These are phyloP conservation scores for Lactifluus pinguis DNA, from an alignment of 768 basidiomycete species.

Conservation along the genomic window DNA sequence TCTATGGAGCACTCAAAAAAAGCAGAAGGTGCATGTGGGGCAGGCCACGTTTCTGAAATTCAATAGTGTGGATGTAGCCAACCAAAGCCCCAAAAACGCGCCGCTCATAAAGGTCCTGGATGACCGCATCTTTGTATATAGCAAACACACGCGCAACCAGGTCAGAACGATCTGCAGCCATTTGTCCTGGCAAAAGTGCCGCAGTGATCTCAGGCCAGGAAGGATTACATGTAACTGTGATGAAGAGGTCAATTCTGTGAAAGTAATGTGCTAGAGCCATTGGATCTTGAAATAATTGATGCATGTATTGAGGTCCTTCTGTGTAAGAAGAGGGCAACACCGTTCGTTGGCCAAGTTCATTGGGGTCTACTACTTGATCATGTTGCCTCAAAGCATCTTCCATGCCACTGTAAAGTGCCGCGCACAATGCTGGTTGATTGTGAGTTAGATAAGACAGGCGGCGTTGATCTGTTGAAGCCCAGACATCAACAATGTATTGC, in stretches of 20 bases:
- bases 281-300: conserved; percentile 31
- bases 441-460: conserved; percentile 10
- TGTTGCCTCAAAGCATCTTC: conserved; percentile 26
- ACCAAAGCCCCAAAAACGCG: conserved; percentile 34
- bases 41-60: conserved; percentile 43
- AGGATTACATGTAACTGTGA: conserved; percentile 22
- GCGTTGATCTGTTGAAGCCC: neutral
- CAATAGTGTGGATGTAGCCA: conserved; percentile 18
- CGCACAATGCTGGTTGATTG: conserved; percentile 13
- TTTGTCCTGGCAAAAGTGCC: conserved; percentile 21
- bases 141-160: conserved; percentile 39
- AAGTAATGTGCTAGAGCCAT: conserved; percentile 35
- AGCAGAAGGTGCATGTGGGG: conserved; percentile 44
- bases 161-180: conserved; percentile 37
- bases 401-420: conserved; percentile 29
- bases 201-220: neutral
- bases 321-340: conserved; percentile 36
- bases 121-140: conserved; percentile 30
- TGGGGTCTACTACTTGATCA: no score
- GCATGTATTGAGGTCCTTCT: conserved; percentile 27
- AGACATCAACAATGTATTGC: neutral
- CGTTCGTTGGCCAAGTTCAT: conserved; percentile 25
- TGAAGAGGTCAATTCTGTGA: conserved; percentile 29
- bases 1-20: neutral
- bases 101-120: conserved; percentile 27